Evolutionary conservation across 495 filamentous ascomycete species (phyloP).

Genomic region (Daldinia concentrica): DNA sequence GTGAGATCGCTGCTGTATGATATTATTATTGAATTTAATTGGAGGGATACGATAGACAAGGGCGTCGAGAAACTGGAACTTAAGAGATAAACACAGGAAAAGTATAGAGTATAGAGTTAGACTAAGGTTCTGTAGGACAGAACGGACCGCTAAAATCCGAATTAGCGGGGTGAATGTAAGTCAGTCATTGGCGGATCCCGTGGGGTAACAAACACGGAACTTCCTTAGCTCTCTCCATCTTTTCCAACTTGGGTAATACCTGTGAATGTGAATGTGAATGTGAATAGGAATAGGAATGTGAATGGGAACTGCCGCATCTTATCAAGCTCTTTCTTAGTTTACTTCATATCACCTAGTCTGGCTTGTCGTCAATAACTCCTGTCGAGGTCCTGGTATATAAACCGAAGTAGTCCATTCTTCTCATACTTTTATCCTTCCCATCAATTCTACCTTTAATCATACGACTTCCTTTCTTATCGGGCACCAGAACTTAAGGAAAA

Average conservation of each 20-base stretch:
- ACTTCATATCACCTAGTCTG: too few relatives aligned
- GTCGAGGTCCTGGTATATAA: background rate
- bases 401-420: background rate
- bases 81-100: background rate
- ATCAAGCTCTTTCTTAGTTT: background rate
- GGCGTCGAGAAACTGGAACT: background rate
- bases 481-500: background rate
- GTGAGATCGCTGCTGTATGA: background rate
- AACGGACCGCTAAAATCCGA: slow-evolving; percentile 19
- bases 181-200: slow-evolving; percentile 1
- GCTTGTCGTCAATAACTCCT: too few relatives aligned
- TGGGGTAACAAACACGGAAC: slow-evolving; percentile 14
- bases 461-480: background rate
- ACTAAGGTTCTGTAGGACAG: slow-evolving; percentile 18
- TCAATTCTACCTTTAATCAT: background rate
- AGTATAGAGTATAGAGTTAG: background rate
- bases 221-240: background rate
- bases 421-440: background rate
- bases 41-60: background rate
- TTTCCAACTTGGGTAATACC: slow-evolving; percentile 5
- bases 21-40: background rate
- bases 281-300: too few relatives aligned
- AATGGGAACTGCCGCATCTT: background rate
- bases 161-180: slow-evolving; percentile 17
- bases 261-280: background rate